Base-by-base conservation (phyloP, 1,284 basidiomycete genomes). In the Trichosporon faecale region DNA sequence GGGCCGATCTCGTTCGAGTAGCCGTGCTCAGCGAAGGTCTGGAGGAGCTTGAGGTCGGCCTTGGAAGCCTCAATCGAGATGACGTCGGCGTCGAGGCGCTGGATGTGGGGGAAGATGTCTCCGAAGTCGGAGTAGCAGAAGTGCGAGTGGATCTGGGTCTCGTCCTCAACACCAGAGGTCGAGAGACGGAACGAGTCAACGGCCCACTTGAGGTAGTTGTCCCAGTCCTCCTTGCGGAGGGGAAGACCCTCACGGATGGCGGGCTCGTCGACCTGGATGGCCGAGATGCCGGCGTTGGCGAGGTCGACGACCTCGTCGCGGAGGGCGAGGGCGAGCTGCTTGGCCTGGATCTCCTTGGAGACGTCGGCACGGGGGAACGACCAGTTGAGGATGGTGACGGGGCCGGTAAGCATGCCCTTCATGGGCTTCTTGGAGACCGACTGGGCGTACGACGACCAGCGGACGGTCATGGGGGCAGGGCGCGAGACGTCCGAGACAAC, bases 321-420 rank as follows among this genome's bases (percentile, higher is more conserved):
- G 80, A 99, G 93, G 72, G 97, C 92, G 74, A 99, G 89, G 70
- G 97, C 97, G 79, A 99, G 91, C 86, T 99, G 97, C 88, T 95
- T 95, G 84, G 94, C 95, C 87, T 99, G 97, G 74, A 96, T 84
- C 86, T 99, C 97, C 85, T 94, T 93, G 72, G 92, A 89, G 79
- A 99, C 91, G 84, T 99, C 97, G 77, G 94, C 94, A 86, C 97
- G 96, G 80, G 97, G 97, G 96, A 99, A 99, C 57, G 97, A 99
- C 97, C 97, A 99, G 89, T 98, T 98, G 85, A 99, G 90, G 85
- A 99, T 98, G 76, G 93, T 95, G 80, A 95, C 94, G 35, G 94
- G 93, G 74, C 95, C 95, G 73, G 96, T 96, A 74, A 95, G 87
- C 97, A 99, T 99, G 78, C 96, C 96, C 91, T 99, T 99, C 93